Evolutionary conservation across 2,329 filamentous ascomycete species (phyloP), one percentile per base, ranked within the genome.

Genomic region (Gnomoniopsis smithogilvyi): DNA sequence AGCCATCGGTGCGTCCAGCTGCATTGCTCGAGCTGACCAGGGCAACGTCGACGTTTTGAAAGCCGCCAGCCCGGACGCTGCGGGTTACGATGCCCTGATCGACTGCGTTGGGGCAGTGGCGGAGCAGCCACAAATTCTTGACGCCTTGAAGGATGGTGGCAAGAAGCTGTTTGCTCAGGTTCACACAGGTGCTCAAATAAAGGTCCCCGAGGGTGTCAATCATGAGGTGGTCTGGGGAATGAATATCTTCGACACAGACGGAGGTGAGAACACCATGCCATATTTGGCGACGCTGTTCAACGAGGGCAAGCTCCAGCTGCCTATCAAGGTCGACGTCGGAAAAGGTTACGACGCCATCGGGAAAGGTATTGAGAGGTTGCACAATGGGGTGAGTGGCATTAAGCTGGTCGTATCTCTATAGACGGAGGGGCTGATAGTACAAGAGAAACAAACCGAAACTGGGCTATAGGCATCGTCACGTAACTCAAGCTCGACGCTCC

Each of bases 31-130:
- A 2, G 51, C 51, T 7, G 49, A 64, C 34, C 64, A 64, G 38
- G 22, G 51, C 11, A 51, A 62, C 43, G 33, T 56, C 30, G 63
- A 59, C 22, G 63, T 57, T 2, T 60, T 67, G 12, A 65, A 64
- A 46, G 61, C 66, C 3, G 65, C 63, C 3, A 64, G 65, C 2
- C 63, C 66, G 2, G 60, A 58, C 1, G 66, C 60, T 7, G 45
- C 49, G 1, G 70, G 73, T 0, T 70, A 72, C 7, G 72, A 74
- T 51, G 68, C 68, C 3, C 70, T 74, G 30, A 41, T 74, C 19
- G 72, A 75, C 58, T 64, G 67, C 2, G 70, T 74, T 2, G 65
- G 63, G 0, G 68, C 66, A 3, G 71, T 62, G 19, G 34, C 34
- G n/a, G 49, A 63, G n/a, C n/a, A 67, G 46, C 57, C 59, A 1